Evolutionary conservation across 805 yeast species (phyloP).

Genomic region (Suhomyces faveliae): DNA sequence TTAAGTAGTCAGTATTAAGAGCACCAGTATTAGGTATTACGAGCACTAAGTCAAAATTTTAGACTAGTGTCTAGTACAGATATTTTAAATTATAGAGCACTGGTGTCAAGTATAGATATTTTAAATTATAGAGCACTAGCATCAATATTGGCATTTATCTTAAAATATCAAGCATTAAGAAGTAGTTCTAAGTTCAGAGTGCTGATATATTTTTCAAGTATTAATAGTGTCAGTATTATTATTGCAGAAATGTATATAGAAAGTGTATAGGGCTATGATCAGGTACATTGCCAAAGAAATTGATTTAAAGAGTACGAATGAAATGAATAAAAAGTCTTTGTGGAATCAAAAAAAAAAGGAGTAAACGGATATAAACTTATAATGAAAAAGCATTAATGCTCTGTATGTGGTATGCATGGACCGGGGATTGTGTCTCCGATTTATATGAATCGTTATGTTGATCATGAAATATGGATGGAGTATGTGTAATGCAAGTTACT

Average conservation of each 20-base stretch:
- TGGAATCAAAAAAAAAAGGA: background rate
- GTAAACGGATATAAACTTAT: conserved; percentile 1
- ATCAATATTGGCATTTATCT: too few species aligned
- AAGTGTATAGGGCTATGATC: background rate
- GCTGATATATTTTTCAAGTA: too few species aligned
- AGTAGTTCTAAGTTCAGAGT: too few species aligned
- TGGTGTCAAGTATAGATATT: too few species aligned
- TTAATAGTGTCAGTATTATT: too few species aligned
- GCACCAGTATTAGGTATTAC: too few species aligned
- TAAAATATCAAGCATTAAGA: too few species aligned
- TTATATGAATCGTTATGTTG: conserved; percentile 5
- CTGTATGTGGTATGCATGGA: conserved; percentile 4
- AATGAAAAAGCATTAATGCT: background rate
- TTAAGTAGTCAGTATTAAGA: too few species aligned
- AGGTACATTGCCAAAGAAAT: background rate
- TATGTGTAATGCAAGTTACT: background rate
- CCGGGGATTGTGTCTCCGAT: conserved; percentile 3
- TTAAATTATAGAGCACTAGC: too few species aligned
- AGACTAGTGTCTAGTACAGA: too few species aligned
- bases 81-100: too few species aligned
- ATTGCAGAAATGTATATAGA: background rate
- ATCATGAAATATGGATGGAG: conserved; percentile 7
- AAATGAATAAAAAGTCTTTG: background rate
- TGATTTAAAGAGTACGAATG: conserved; percentile 1
- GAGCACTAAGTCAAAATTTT: too few species aligned